Base-by-base conservation (phyloP, 768 basidiomycete genomes). In the Mycena galericulata region DNA sequence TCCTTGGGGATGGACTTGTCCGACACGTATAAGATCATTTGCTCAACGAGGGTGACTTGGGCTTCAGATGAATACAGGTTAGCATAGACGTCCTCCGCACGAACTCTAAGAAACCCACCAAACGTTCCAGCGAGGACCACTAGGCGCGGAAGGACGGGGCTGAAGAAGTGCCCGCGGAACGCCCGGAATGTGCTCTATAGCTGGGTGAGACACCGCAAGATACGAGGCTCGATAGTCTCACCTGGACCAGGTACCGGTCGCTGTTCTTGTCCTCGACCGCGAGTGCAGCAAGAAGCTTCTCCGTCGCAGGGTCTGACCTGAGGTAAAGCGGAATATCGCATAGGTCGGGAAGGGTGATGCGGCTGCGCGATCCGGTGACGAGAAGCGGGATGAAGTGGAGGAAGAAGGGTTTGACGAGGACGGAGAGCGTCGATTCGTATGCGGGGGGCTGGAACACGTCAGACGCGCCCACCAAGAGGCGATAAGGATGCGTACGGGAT, bases 381-480 rank as follows among this genome's bases (percentile, higher is more conserved):
- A 65, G 36, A 29, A 58, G 24, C 11, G 47, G 55, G 11, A 65
- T n/a, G 36, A 65, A 6, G 46, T 57, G 64, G 12, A 26, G 38
- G 55, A 57, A 58, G 55, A 65, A 58, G 3, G 64, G 46, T 26
- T 50, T 58, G 47, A 29, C 47, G 56, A 65, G 34, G 46, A 65
- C 26, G 55, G 63, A 65, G 63, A 65, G 63, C 20, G 63, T 65
- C 12, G 54, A 65, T 65, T 64, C 62, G 62, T 64, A 64, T 30
- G 62, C 50, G 8, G 54, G 54, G 7, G 43, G n/a, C 62, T 60
- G 49, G 32, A 36, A 36, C 27, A 41, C 32, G n/a, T 61, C 32
- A 61, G 60, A 49, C 17, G 18, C n/a, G 29, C 32, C 8, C 22
- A 9, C 26, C 26, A 40, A 38, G 34, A 49, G 26, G 38, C 9